Evolutionary conservation across 106 monocot species (phyloP).

Genomic region (Allium cepa): DNA sequence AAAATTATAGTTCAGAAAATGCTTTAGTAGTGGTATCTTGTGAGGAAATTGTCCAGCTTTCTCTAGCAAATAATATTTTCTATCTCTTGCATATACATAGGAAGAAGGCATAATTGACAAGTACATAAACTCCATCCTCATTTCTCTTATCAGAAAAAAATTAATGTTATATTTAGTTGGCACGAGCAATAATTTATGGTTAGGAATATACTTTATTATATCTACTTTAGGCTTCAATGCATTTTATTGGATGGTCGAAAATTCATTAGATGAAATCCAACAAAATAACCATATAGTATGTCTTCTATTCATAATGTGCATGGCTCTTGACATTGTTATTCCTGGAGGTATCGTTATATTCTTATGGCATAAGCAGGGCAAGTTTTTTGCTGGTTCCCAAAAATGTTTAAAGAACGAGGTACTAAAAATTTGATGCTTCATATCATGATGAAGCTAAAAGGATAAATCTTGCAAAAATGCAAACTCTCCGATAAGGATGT

Average conservation of each 20-base stretch:
- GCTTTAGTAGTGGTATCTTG: no score
- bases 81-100: conserved; percentile 17
- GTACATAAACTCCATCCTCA: conserved; percentile 4
- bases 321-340: conserved; percentile 52
- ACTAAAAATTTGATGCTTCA: conserved; percentile 6
- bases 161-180: conserved; percentile 77
- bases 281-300: conserved; percentile 53
- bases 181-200: conserved; percentile 61
- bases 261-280: conserved; percentile 44
- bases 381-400: conserved; percentile 10
- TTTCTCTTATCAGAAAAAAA: conserved; percentile 23
- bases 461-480: conserved; percentile 27
- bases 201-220: conserved; percentile 44
- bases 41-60: no score
- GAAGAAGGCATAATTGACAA: conserved; percentile 57
- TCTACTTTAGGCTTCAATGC: conserved; percentile 53
- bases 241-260: conserved; percentile 36
- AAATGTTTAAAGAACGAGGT: conserved; percentile 6
- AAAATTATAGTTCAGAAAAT: background rate
- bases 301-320: conserved; percentile 48
- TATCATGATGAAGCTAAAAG: conserved; percentile 6
- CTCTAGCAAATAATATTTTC: background rate
- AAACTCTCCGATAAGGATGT: conserved; percentile 47
- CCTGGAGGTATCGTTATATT: conserved; percentile 55
- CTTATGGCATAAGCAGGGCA: conserved; percentile 53